phyloP scores from a whole-genome alignment of 2,329 filamentous ascomycete genomes.

The Scleromitrula shiraiana region DNA sequence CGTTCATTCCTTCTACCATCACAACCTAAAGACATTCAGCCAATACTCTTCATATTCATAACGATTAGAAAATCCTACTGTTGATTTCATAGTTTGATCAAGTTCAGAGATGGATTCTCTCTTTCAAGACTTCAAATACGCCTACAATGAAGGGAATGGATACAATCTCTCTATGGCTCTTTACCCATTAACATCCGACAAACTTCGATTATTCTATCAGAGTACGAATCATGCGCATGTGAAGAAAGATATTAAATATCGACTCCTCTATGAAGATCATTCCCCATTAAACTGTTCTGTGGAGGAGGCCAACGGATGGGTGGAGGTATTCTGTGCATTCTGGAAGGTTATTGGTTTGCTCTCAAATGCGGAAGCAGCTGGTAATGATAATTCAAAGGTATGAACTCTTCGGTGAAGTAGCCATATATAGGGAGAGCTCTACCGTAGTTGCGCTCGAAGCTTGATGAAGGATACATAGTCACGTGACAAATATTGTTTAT shows the following conservation, averaged over 20 bases:
- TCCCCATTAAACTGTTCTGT: slow-evolving; percentile 29
- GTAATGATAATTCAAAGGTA: slow-evolving; percentile 25
- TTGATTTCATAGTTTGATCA: no score
- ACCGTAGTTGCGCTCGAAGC: no score
- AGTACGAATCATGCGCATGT: slow-evolving; percentile 55
- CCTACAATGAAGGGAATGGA: slow-evolving; percentile 58
- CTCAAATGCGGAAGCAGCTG: slow-evolving; percentile 52
- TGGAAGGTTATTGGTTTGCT: slow-evolving; percentile 78
- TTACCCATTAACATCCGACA: slow-evolving; percentile 60
- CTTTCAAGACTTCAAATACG: slow-evolving; percentile 65
- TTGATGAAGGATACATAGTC: no score
- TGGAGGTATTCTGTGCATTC: slow-evolving; percentile 73
- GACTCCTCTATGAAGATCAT: slow-evolving; percentile 52
- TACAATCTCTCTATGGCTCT: slow-evolving; percentile 67
- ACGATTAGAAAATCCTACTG: no score
- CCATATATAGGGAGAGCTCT: no score
- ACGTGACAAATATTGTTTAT: no score
- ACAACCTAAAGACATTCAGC: no score
- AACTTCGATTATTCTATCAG: slow-evolving; percentile 62
- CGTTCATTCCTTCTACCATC: background rate
- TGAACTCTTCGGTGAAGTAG: no score
- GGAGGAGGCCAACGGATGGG: slow-evolving; percentile 72
- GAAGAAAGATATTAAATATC: slow-evolving; percentile 61
- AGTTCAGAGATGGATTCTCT: slow-evolving; percentile 59
- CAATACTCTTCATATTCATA: no score